Base-by-base conservation (phyloP, 441 rosid genomes). In the Populus trichocarpa region DNA sequence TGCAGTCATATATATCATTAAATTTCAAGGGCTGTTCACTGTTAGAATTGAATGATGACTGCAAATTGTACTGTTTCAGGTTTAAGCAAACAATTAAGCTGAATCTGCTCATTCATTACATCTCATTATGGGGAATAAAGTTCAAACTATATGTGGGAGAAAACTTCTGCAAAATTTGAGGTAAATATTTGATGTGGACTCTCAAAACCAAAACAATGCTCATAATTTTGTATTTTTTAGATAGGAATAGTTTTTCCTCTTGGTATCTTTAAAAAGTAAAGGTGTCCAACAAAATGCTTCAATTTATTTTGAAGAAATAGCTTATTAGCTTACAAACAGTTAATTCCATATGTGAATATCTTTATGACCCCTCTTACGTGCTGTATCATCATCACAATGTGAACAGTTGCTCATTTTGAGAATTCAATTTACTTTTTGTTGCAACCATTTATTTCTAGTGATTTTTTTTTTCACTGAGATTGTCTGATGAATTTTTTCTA, bases 181-280 rank as follows among this genome's bases (percentile, higher is more conserved):
- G 88, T 83, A 85, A 85, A 79, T 81, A 74, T 78, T 75, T 71
- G 71, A 71, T 61, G 32, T 73, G 78, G 75, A 74, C 69, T 74
- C 32, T 26, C 80, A 40, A 76, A 40, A 30, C 76, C 28, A 26
- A 42, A 73, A 71, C 67, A 5, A 78, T 73, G 38, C 42, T 74
- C 69, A 53, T 67, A 64, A 13, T 22, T 73, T 67, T 72, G 67
- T 67, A 42, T 22, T 72, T 73, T n/a, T 67, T 23, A 25, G 72
- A 42, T 70, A 26, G 79, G 63, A 40, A 38, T n/a, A 61, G 40
- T 46, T 35, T 35, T 69, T 11, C 4, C 12, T 26, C 46, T 23
- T 11, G 46, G 33, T 28, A 46, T 35, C 80, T 22, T 65, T 64
- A 71, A 50, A 33, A 78, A 67, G 68, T 64, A 65, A 71, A 57